A percentile compares a stretch with the other conserved stretches of the same genome.
These are phyloP conservation scores for Hypocrella siamensis DNA, from an alignment of 2,329 filamentous ascomycete genomes.

Conservation along the genomic window DNA sequence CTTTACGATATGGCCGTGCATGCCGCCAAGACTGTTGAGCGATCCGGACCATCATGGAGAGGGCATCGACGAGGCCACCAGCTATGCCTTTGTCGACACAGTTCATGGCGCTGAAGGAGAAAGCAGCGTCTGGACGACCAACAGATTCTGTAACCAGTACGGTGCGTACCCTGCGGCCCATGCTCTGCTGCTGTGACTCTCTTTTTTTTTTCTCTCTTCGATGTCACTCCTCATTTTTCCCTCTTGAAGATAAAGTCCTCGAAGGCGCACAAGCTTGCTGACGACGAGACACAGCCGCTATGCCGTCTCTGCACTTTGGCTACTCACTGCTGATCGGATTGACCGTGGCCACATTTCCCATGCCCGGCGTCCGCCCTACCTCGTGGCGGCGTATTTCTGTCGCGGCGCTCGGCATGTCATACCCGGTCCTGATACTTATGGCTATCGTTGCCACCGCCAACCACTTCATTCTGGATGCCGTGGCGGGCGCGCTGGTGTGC, in stretches of 20 bases:
- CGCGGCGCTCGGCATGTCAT: conserved; percentile 37
- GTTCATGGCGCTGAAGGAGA: conserved; percentile 33
- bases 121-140: conserved; percentile 52
- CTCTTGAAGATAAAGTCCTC: too few relatives aligned
- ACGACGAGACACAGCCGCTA: conserved; percentile 35
- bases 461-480: conserved; percentile 57
- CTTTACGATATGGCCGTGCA: conserved; percentile 49
- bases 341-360: conserved; percentile 50
- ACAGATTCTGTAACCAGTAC: conserved; percentile 60
- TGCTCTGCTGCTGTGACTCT: not conserved
- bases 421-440: conserved; percentile 48
- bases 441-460: conserved; percentile 60
- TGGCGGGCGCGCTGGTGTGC: conserved; percentile 52
- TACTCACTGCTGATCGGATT: conserved; percentile 60
- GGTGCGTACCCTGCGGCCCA: conserved; percentile 23
- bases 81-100: conserved; percentile 45
- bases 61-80: conserved; percentile 41
- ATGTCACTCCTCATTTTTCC: too few relatives aligned
- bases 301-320: conserved; percentile 63
- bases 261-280: too few relatives aligned
- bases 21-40: conserved; percentile 45
- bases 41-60: conserved; percentile 37
- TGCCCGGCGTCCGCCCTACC: conserved; percentile 35
- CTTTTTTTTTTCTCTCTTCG: not conserved
- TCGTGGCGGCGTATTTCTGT: conserved; percentile 32